Evolutionary conservation across 352 stramenopile species (phyloP), one percentile per base, ranked within the genome.

Genomic region (Phytophthora sansomeana): DNA sequence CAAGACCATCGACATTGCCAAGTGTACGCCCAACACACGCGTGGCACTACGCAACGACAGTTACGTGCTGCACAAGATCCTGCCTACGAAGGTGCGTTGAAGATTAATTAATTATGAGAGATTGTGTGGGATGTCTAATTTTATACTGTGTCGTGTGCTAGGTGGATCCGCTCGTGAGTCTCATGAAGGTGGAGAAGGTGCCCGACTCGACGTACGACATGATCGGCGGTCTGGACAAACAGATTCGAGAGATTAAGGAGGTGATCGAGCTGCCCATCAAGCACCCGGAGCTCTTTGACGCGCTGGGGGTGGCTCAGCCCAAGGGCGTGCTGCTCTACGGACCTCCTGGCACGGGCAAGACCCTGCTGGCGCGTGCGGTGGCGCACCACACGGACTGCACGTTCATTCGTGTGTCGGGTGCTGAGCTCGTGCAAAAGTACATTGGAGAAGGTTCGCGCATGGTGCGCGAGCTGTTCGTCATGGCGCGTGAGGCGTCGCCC

Each of bases 231-330:
- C 81, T 99, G 24, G 96, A 99, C 74, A 99, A 99, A 74, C 98
- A 99, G 79, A 99, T 99, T 63, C 93, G 98, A 59, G 98, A 99
- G 84, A 99, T 99, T 74, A 99, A 99, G 80, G 98, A 99, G 78
- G 90, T 99, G 4, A 99, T 99, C 74, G 98, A 99, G 80, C 87
- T 99, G 17, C 98, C 98, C 3, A 99, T 99, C 80, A 99, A 99
- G 77, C 98, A 99, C 83, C 98, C 98, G 3, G 98, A 99, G 80
- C 90, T 99, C 6, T 99, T 99, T 74, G 97, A 99, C 43, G 91
- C 93, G 59, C 84, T 99, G 19, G 98, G 98, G 67, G 98, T 99
- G 8, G 97, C 97, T 6, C 98, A 99, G 79, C 97, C 97, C 26
- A 99, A 99, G 84, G 88, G 86, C 26, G 84, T 95, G 33, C 72